Conservation (phyloP, 2,329 filamentous ascomycete genomes). For the Spiromastix sp. region DNA sequence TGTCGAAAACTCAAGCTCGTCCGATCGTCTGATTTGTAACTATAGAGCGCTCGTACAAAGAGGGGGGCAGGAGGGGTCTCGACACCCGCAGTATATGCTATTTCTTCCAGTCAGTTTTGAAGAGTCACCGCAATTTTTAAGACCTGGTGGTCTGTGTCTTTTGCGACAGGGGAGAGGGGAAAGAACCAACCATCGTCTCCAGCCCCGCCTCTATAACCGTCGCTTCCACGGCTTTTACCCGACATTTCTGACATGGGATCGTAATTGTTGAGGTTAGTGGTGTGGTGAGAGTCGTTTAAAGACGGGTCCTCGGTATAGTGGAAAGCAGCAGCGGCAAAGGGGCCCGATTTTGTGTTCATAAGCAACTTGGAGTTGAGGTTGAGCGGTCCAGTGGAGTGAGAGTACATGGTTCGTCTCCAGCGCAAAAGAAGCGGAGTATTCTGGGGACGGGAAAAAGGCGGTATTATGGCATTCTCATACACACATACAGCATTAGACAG, state of each 20-base stretch:
- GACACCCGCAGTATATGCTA: slow-evolving; percentile 7
- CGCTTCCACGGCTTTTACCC: slow-evolving; percentile 8
- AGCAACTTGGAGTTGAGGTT: slow-evolving; percentile 23
- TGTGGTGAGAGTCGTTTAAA: slow-evolving; percentile 1
- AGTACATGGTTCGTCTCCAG: slow-evolving; percentile 20
- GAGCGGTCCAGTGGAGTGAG: slow-evolving; percentile 22
- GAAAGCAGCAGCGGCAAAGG: slow-evolving; percentile 31
- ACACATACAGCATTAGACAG: too few species aligned
- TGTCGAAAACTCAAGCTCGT: slow-evolving; percentile 95
- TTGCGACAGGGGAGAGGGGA: neutral
- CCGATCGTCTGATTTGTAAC: slow-evolving; percentile 94
- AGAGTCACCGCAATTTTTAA: neutral
- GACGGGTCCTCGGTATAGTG: slow-evolving; percentile 32
- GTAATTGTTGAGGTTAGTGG: slow-evolving; percentile 3
- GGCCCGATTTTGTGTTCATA: slow-evolving; percentile 25
- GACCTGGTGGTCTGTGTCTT: too few species aligned
- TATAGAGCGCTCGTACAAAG: slow-evolving; percentile 92
- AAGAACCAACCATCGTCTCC: slow-evolving; percentile 1
- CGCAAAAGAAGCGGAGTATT: neutral
- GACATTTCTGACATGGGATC: slow-evolving; percentile 1
- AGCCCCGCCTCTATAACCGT: slow-evolving; percentile 9
- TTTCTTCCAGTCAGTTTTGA: neutral
- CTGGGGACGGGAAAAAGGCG: slow-evolving; percentile 1
- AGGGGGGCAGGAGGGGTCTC: slow-evolving; percentile 45
- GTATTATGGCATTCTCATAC: slow-evolving; percentile 5